Percentiles rank a stretch among this genome's conserved stretches.
phyloP scores from a whole-genome alignment of 495 filamentous ascomycete genomes.

The Cercophora newfieldiana region DNA sequence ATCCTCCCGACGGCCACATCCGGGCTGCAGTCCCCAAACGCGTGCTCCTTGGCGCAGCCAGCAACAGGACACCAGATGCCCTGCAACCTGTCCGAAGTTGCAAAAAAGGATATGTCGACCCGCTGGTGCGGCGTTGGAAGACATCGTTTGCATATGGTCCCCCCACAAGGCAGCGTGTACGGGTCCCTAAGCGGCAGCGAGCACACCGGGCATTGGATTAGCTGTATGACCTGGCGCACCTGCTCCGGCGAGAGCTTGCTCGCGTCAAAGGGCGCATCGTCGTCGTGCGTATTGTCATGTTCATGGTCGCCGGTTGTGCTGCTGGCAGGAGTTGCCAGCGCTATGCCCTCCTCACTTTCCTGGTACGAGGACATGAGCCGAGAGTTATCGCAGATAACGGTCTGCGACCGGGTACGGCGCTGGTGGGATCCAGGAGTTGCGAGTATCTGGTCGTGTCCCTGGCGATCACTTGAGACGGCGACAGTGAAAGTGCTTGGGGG shows the following conservation, averaged over 20 bases:
- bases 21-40: constrained; percentile 68
- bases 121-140: constrained; percentile 64
- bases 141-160: constrained; percentile 73
- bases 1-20: constrained; percentile 75
- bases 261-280: not conserved
- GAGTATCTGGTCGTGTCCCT: too few relatives aligned
- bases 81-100: constrained; percentile 58
- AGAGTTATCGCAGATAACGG: not conserved
- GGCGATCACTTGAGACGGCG: not conserved
- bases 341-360: not conserved
- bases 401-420: not conserved
- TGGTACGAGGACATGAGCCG: not conserved
- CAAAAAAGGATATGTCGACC: constrained; percentile 73
- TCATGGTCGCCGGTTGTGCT: not conserved
- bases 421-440: not conserved
- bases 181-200: constrained; percentile 67
- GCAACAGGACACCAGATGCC: constrained; percentile 72
- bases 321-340: not conserved
- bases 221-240: constrained; percentile 45
- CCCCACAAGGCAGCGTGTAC: constrained; percentile 79
- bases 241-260: constrained; percentile 6
- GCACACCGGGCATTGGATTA: constrained; percentile 76
- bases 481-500: not conserved
- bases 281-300: not conserved
- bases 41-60: constrained; percentile 69